Base-by-base conservation (phyloP, 2,329 filamentous ascomycete species). In the Talaromyces sp. region DNA sequence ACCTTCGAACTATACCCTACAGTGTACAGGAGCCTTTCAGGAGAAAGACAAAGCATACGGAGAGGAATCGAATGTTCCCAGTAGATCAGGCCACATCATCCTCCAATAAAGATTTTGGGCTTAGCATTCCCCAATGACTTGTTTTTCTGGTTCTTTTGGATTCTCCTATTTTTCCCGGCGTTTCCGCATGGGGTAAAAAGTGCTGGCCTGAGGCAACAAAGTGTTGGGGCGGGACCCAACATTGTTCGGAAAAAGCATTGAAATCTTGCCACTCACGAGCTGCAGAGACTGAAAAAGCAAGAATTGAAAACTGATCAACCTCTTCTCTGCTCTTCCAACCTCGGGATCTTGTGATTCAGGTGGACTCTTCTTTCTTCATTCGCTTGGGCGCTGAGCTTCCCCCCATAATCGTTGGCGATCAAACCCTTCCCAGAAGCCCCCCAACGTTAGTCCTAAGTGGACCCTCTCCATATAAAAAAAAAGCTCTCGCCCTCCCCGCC, bases 161-260 rank as follows among this genome's bases (percentile, higher is more conserved):
- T 30, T 47, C 22, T 39, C 46, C 46, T 49, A 40, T 33, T 49
- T 27, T 14, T 33, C 17, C 46, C 46, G 46, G 46, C 4, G 27
- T 11, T 40, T 41, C 36, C 36, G 36, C 22, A 49, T 40, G 27
- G 27, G 29, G 37, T 33, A 40, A 40, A 39, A n/a, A 22, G 13
- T 49, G 10, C 1, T 3, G n/a, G 50, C 55, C 58, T 59, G 37
- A 62, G 57, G 60, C 52, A 50, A 47, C 52, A 68, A 70, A 70
- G 60, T 52, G 67, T 70, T 70, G 67, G 67, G 60, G 58, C 56
- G 49, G 64, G 63, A 70, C 64, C 66, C 67, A 69, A 69, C 55
- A 62, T 59, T 57, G 37, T 40, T 33, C 46, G 37, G 46, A n/a
- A 42, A 41, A 53, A 51, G 24, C 36, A 40, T 41, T 52, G 47